Percentiles rank a stretch among this genome's conserved stretches.
phyloP scores from a whole-genome alignment of 2,329 filamentous ascomycete genomes.

The Geosmithia morbida region DNA sequence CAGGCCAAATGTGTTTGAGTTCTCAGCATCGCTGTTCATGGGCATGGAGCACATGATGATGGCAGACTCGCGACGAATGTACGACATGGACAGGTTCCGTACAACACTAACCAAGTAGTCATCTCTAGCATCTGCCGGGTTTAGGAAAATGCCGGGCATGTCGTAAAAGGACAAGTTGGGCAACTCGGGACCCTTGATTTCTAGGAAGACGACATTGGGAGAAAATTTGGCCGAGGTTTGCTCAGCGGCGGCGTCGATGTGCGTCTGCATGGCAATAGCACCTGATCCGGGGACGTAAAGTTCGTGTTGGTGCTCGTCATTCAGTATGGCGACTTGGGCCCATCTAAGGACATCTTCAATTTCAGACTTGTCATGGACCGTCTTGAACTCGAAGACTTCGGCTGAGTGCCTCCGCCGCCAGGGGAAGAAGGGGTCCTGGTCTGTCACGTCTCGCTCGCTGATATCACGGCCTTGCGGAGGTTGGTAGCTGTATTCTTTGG shows the following conservation, averaged over 20 bases:
- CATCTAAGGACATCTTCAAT: constrained; percentile 56
- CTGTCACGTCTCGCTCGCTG: constrained; percentile 30
- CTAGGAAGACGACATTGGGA: constrained; percentile 65
- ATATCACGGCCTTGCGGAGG: constrained; percentile 22
- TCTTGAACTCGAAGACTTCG: constrained; percentile 45
- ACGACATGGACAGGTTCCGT: constrained; percentile 52
- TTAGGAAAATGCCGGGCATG: constrained; percentile 68
- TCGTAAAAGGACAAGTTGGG: constrained; percentile 74
- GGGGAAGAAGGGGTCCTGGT: constrained; percentile 42
- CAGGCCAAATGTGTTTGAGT: constrained; percentile 54
- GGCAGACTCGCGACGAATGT: constrained; percentile 54
- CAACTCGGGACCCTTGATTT: constrained; percentile 57
- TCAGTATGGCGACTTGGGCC: constrained; percentile 66
- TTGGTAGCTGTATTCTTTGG: constrained; percentile 46
- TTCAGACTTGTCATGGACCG: constrained; percentile 41
- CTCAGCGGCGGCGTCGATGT: constrained; percentile 19
- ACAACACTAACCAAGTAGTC: constrained; percentile 59
- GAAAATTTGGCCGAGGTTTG: constrained; percentile 53
- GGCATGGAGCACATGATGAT: constrained; percentile 66
- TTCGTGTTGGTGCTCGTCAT: constrained; percentile 39
- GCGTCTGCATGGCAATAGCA: constrained; percentile 19
- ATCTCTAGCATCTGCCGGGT: constrained; percentile 47
- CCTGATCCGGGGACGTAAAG: constrained; percentile 39
- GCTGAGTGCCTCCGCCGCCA: constrained; percentile 40
- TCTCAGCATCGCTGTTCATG: constrained; percentile 67